Evolutionary conservation across 352 stramenopile species (phyloP).

Genomic region (Phytophthora cactorum): DNA sequence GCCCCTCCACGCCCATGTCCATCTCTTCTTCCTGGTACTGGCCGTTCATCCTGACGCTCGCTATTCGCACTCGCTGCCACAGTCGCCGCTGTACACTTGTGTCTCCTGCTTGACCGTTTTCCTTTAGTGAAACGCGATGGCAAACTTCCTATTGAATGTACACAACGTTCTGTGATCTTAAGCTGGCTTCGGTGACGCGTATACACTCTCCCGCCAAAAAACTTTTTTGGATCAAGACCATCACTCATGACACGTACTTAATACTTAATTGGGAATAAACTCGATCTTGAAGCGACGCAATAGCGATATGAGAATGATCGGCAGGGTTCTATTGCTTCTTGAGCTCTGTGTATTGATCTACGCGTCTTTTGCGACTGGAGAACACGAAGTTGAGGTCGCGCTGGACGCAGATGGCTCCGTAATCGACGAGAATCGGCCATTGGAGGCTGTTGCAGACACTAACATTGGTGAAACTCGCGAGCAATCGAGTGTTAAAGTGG

Average conservation of each 20-base stretch:
- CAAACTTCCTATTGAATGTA: constrained; percentile 1
- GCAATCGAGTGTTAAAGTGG: not conserved
- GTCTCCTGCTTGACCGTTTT: not conserved
- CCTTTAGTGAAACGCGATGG: constrained; percentile 1
- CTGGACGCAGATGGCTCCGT: constrained; percentile 21
- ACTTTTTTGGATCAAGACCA: constrained; percentile 14
- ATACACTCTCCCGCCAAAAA: constrained; percentile 30
- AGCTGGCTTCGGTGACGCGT: constrained; percentile 1
- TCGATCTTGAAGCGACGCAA: constrained; percentile 28
- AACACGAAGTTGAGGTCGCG: constrained; percentile 19
- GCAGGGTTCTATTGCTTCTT: not conserved
- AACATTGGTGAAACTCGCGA: not conserved
- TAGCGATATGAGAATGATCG: constrained; percentile 1
- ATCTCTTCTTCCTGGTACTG: constrained; percentile 61
- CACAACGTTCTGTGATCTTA: constrained; percentile 4
- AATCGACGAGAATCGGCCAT: constrained; percentile 2
- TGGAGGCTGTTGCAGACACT: not conserved
- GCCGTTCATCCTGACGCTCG: constrained; percentile 20
- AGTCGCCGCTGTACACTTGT: not conserved
- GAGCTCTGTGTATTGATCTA: not conserved
- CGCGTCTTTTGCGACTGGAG: not conserved
- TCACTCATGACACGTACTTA: constrained; percentile 20
- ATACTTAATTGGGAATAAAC: not conserved
- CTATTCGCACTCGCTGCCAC: not conserved
- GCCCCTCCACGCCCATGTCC: constrained; percentile 40